Percentiles rank a stretch among this genome's conserved stretches.
Evolutionary conservation across 2,329 filamentous ascomycete species (phyloP).

Genomic region (Aureobasidium sp.): DNA sequence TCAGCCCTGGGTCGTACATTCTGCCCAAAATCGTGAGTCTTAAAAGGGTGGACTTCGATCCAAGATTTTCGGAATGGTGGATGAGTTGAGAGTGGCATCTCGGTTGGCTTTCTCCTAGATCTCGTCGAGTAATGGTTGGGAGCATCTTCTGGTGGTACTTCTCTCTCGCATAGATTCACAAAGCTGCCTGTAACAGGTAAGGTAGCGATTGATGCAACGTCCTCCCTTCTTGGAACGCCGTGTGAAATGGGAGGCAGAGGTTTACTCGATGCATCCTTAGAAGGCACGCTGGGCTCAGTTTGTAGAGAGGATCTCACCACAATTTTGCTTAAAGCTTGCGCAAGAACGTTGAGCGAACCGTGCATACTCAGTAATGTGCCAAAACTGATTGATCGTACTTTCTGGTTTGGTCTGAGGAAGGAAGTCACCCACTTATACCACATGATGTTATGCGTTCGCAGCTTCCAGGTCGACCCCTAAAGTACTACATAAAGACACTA

Average conservation of each 20-base stretch:
- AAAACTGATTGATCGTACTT: neutral
- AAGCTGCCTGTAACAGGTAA: neutral
- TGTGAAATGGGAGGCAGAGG: neutral
- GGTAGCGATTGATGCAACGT: neutral
- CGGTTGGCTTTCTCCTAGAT: neutral
- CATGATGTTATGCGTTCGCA: no score
- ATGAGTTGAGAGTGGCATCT: neutral
- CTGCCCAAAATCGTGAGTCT: no score
- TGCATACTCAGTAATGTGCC: neutral
- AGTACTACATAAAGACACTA: neutral
- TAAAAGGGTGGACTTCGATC: neutral
- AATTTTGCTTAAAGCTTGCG: neutral
- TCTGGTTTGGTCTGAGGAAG: neutral
- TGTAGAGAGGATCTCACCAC: neutral
- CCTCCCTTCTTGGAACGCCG: neutral
- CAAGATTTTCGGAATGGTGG: neutral
- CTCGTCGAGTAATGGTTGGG: neutral
- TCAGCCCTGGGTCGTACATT: neutral
- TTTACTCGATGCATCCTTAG: neutral
- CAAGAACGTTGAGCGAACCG: neutral
- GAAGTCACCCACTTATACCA: neutral
- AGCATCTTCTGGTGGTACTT: neutral
- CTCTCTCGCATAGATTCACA: neutral
- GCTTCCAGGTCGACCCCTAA: neutral
- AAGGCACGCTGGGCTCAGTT: neutral